Conservation (phyloP, 2,329 filamentous ascomycete genomes). For the Fusarium sp. region DNA sequence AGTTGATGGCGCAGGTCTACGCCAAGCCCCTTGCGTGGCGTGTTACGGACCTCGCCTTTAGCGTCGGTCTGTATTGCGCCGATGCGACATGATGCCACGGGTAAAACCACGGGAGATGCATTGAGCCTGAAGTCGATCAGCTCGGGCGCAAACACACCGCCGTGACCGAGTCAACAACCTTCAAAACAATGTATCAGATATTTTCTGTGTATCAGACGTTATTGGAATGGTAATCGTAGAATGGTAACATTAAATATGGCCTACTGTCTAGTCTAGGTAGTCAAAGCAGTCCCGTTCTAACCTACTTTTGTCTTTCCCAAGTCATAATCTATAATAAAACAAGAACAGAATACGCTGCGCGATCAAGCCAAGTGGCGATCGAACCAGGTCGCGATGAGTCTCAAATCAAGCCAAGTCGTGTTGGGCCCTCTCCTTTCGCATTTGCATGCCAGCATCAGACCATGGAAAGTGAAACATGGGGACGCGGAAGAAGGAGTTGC, state of each 20-base stretch:
- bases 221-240: background rate
- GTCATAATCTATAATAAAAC: background rate
- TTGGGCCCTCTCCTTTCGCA: conserved; percentile 58
- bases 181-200: background rate
- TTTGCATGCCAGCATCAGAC: conserved; percentile 79
- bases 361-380: conserved; percentile 23
- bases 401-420: conserved; percentile 34
- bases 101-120: background rate
- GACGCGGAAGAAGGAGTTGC: conserved; percentile 88
- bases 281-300: background rate
- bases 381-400: background rate
- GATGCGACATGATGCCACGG: background rate
- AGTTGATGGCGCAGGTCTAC: background rate
- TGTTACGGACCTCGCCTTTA: background rate
- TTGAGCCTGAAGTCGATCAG: background rate
- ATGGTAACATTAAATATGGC: background rate
- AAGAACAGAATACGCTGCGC: background rate
- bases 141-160: background rate
- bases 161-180: background rate
- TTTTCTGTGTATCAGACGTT: background rate
- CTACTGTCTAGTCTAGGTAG: conserved; percentile 1
- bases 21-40: background rate
- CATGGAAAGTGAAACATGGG: conserved; percentile 95
- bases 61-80: background rate
- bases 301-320: background rate